Conservation (phyloP, 495 filamentous ascomycete species). For the Hyaloscypha hepaticicola region DNA sequence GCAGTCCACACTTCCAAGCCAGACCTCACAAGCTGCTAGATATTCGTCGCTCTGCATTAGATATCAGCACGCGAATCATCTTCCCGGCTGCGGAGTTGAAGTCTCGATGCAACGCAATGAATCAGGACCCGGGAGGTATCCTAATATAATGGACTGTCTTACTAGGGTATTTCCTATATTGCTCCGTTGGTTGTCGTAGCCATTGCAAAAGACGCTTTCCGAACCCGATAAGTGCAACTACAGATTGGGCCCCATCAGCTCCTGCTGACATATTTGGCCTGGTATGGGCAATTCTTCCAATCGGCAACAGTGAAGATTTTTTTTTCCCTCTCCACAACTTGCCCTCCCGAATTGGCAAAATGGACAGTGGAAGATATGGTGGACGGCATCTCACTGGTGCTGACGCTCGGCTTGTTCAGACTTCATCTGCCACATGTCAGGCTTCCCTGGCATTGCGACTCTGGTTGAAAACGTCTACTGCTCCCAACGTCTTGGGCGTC, state of each 20-base stretch:
- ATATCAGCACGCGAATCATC: background rate
- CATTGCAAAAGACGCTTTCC: background rate
- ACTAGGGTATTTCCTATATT: background rate
- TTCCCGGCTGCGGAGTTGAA: background rate
- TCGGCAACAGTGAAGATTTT: background rate
- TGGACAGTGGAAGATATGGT: background rate
- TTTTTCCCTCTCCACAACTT: background rate
- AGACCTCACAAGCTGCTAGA: background rate
- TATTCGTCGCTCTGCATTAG: background rate
- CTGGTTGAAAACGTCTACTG: background rate
- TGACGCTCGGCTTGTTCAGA: background rate
- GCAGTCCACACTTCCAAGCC: background rate
- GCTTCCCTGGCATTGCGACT: background rate
- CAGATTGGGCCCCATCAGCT: background rate
- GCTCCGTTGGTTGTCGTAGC: background rate
- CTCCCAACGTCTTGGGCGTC: background rate
- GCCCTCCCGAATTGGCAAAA: background rate
- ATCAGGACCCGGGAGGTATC: too few species aligned
- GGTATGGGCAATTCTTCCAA: background rate
- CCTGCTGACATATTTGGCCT: constrained; percentile 1
- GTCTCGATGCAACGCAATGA: too few species aligned
- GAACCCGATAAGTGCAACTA: background rate
- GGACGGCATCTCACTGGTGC: background rate
- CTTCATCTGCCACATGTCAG: background rate
- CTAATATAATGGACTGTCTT: background rate